Evolutionary conservation across 495 filamentous ascomycete species (phyloP), one percentile per base, ranked within the genome.

Genomic region (Cudoniella acicularis): DNA sequence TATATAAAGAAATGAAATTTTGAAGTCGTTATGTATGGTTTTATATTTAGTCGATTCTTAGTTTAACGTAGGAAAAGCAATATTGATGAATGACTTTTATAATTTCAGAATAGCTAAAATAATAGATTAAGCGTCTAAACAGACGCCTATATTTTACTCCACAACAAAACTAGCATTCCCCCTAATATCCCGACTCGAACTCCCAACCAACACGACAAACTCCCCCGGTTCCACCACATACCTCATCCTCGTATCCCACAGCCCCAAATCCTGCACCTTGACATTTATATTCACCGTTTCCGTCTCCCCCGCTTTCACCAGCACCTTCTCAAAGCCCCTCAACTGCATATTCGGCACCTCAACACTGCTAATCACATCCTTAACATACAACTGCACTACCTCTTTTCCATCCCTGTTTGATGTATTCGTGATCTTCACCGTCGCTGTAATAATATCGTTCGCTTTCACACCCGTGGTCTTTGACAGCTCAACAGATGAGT

Each of bases 191-290:
- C 67, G 65, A 52, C 83, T 85, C 43, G 76, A 79, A 41, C 74
- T 77, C 0, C 87, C 87, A 9, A 83, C 80, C 20, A 77, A 69
- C 10, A 87, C 73, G 17, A 73, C 61, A 64, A 89, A 90, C 21
- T 79, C 77, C 0, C 87, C 87, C 2, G 81, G 79, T 73, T 89
- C 87, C 23, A 89, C 84, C 9, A 85, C 83, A 67, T 89, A 88
- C 67, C 84, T 79, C 76, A 83, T 83, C 23, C 75, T 67, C n/a
- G 77, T 70, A 71, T 83, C 77, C 81, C 83, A 87, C 18, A 87
- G 64, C 0, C 83, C 83, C 61, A 87, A 63, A 40, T 81, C 71
- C 27, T 72, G 61, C 17, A 86, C 73, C n/a, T 76, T 60, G 16
- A 86, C 57, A 17, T 77, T 69, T 50, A 90, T 78, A 17, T 69